Evolutionary conservation across 495 filamentous ascomycete genomes (phyloP).

Genomic region (Immersiella caudata): DNA sequence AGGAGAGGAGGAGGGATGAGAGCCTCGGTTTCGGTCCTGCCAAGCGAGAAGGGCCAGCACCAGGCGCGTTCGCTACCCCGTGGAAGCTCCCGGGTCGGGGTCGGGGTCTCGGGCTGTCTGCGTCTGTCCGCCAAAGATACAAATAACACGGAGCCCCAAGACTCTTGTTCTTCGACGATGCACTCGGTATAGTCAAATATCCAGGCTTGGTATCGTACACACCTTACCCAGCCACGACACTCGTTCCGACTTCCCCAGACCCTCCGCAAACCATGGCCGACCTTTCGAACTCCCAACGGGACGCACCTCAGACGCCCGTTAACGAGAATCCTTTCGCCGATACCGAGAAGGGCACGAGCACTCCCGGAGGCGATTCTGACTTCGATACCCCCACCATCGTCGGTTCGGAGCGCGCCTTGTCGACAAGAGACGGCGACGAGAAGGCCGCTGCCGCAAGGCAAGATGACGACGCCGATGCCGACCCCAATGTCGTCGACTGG

Average conservation of each 20-base stretch:
- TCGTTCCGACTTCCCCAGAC: not conserved
- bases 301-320: constrained; percentile 7
- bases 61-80: not conserved
- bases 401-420: constrained; percentile 18
- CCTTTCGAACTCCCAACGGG: constrained; percentile 13
- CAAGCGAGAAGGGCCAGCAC: not conserved
- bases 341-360: constrained; percentile 26
- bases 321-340: constrained; percentile 21
- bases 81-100: not conserved
- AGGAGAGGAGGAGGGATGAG: not conserved
- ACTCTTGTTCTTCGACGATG: not conserved
- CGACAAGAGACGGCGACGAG: not conserved
- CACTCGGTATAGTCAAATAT: not conserved
- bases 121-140: not conserved
- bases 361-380: constrained; percentile 26
- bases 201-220: not conserved
- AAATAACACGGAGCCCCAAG: constrained; percentile 1
- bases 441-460: not conserved
- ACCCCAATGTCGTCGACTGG: constrained; percentile 48
- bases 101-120: constrained; percentile 1
- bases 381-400: constrained; percentile 32
- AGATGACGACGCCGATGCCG: constrained; percentile 21
- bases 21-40: constrained; percentile 12
- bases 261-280: constrained; percentile 27
- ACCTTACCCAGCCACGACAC: not conserved